These are phyloP conservation scores for Parsonsia alboflavescens DNA, from an alignment of 257 asterid genomes.

Conservation along the genomic window DNA sequence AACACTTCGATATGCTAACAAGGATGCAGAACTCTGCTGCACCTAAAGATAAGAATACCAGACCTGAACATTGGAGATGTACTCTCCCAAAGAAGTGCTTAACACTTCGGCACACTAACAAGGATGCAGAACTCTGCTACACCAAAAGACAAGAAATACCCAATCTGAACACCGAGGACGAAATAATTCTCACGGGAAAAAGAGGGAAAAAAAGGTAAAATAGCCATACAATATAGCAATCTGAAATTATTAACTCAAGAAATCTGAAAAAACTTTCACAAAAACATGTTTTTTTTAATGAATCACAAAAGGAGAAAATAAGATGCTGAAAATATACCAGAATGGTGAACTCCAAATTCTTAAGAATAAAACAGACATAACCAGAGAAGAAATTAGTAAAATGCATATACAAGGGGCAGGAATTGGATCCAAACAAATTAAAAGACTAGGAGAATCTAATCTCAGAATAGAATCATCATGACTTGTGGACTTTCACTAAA, in stretches of 20 bases:
- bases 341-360: too few species aligned
- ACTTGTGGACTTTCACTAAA: not conserved
- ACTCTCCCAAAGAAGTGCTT: not conserved
- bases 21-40: not conserved
- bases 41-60: too few species aligned
- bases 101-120: constrained; percentile 16
- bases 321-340: too few species aligned
- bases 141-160: constrained; percentile 11
- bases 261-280: not conserved
- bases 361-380: not conserved
- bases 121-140: constrained; percentile 20
- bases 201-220: not conserved
- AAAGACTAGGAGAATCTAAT: not conserved
- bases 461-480: not conserved
- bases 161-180: not conserved
- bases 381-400: not conserved
- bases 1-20: constrained; percentile 8
- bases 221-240: not conserved
- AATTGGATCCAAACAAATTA: not conserved
- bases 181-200: not conserved
- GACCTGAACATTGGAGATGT: too few species aligned
- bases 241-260: not conserved
- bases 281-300: too few species aligned
- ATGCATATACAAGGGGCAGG: not conserved
- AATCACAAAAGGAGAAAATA: too few species aligned